Base-by-base conservation (phyloP, 2,329 filamentous ascomycete species). In the Dothistroma pini region DNA sequence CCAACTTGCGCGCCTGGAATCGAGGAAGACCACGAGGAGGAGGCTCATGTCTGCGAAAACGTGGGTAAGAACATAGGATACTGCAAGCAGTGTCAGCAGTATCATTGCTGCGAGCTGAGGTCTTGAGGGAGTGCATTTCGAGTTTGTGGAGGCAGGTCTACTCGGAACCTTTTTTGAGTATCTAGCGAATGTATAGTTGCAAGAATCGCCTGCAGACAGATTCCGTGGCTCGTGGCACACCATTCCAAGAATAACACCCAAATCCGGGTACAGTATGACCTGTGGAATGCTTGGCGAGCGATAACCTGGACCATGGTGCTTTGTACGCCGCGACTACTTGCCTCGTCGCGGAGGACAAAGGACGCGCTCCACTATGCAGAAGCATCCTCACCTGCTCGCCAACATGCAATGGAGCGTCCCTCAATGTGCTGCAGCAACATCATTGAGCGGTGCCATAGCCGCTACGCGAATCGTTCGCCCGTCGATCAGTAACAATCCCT, bases 201-300 rank as follows among this genome's bases (percentile, higher is more conserved):
- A 25, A 25, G 48, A 25, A 12, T 51, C 10, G 21, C 29, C 48
- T 29, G 16, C 48, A 29, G 19, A 29, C 12, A 29, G 19, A 29
- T 14, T 19, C 48, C 29, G 12, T 29, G 6, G 48, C 48, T 29
- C 48, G 22, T 14, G 14, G 48, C 48, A 31, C 14, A 51, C 21
- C 48, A 14, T 29, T 51, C 48, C 21, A 12, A 29, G 48, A 29
- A 51, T 29, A n/a, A 10, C 56, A 38, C 11, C 25, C 48, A n/a
- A 48, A 48, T 56, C 54, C 54, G 35, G 44, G 25, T 14, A 22
- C 19, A 14, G 44, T 48, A 29, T 56, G n/a, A 34, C 29, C 19
- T 35, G 31, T 53, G 62, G 64, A 66, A 66, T 66, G 64, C 59
- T 63, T 64, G 58, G 62, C 44, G 57, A 58, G 58, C 60, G 51